phyloP scores from a whole-genome alignment of 2,329 filamentous ascomycete species.

The Tolypocladium tropicale region DNA sequence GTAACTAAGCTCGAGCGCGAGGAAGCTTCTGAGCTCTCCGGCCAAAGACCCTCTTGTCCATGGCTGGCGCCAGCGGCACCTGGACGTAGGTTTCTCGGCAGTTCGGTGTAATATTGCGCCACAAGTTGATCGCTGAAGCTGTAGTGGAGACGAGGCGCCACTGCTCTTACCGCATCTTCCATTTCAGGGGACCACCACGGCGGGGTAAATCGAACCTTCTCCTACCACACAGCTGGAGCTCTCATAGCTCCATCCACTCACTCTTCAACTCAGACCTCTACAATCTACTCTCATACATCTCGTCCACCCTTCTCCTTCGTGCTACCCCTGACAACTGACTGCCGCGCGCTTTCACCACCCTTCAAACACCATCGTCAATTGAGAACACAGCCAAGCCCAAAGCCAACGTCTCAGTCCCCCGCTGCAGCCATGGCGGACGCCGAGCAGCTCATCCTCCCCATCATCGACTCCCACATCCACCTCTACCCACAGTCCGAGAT shows the following conservation, averaged over 20 bases:
- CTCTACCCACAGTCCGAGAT: slow-evolving; percentile 65
- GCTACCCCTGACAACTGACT: too few species aligned
- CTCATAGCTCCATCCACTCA: neutral
- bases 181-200: neutral
- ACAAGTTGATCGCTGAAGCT: neutral
- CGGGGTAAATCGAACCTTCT: neutral
- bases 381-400: neutral
- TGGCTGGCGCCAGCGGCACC: neutral
- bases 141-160: neutral
- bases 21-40: neutral
- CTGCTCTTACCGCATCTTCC: neutral
- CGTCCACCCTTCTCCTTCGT: too few species aligned
- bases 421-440: slow-evolving; percentile 22
- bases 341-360: too few species aligned
- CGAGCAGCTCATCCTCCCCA: slow-evolving; percentile 35
- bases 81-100: neutral
- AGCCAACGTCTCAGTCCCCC: neutral
- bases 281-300: neutral
- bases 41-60: neutral
- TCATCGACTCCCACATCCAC: slow-evolving; percentile 89
- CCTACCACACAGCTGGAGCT: neutral
- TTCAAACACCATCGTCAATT: neutral
- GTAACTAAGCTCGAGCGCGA: neutral
- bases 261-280: neutral
- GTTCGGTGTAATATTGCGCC: neutral